Base-by-base conservation (phyloP, 1,139 yeast genomes). In the Hemisphaericaspora lyxosophila region DNA sequence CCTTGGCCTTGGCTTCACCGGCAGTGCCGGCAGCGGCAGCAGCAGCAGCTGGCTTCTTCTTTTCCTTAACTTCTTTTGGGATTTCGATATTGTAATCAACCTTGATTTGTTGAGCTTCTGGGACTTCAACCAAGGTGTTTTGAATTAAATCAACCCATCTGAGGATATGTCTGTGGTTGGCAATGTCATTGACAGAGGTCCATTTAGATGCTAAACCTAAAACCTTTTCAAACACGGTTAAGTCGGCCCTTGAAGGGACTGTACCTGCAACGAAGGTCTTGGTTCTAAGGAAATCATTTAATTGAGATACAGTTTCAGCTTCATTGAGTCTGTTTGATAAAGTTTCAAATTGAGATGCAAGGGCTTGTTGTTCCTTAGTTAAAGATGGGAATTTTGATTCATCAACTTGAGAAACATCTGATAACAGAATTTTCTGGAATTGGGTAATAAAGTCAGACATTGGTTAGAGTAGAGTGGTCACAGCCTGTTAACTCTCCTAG, bases 141-240 rank as follows among this genome's bases (percentile, higher is more conserved):
- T 92, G 97, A 46, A 92, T 67, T 53, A 86, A 76, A 55, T 89
- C 96, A 17, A 78, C 78, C 97, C 97, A 92, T 75, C 97, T 84
- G 47, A 88, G 68, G 45, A 89, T 72, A 63, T 90, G 97, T 74
- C 97, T 85, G 59, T 65, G 64, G 36, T 64, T 60, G 37, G 78
- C 75, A 43, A 75, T 50, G 42, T 81, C 79, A 31, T 80, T 82
- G 25, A 69, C 65, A 30, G 78, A 56, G 16, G 71, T 62, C 78
- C 88, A 78, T 44, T 70, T 64, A 42, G 70, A 64, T 25, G 85
- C 79, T 41, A 77, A 48, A 36, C 89, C 85, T 50, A 78, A 67
- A 23, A 80, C 81, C 29, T 78, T 70, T 39, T 81, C 79, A 53
- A 87, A 85, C 32, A 85, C 81, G 35, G 70, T 67, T 33, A 81